Base-by-base conservation (phyloP, 2,329 filamentous ascomycete genomes). In the Ophiocordyceps unilateralis region DNA sequence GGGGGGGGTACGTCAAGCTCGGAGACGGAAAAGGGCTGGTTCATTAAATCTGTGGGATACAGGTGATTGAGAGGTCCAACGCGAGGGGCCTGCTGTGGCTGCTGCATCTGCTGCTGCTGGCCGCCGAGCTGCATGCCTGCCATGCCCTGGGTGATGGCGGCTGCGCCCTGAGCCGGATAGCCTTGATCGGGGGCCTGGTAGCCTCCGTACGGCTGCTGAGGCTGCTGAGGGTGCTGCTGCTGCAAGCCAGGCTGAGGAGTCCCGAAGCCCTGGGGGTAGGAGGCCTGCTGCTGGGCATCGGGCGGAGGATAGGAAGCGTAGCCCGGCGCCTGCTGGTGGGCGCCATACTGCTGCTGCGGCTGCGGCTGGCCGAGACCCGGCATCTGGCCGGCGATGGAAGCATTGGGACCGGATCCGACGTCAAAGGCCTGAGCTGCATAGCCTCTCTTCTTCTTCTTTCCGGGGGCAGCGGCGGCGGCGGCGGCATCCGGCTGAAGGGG, bases 401-500 rank as follows among this genome's bases (percentile, higher is more conserved):
- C 78, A 71, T 96, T 96, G 56, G 83, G 84, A 54, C 89, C 91
- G 41, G 76, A 74, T 41, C 83, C 86, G 54, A 96, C 91, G 46
- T 93, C 89, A 62, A 93, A 98, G 39, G 89, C 89, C 62, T 93
- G 83, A 45, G 85, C 85, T 43, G 91, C 91, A 67, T 96, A 96
- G 45, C 83, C 81, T 69, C 87, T 76, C 74, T 93, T 94, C 76
- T 94, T 95, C 69, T 87, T 87, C 61, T 74, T 79, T 48, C 66
- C 70, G 40, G 67, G 66, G 38, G 69, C 68, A 24, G 62, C 55
- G 38, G 50, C 56, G 19, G 51, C 47, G 23, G 40, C 26, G 15
- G 20, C 26, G 10, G 38, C 36, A 24, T 55, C 51, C 26, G 48
- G 50, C 34, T 44, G 50, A 11, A 55, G 49, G 34, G 53, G 54